These are phyloP conservation scores for Brassica rapa DNA, from an alignment of 345 rosid species.

Conservation along the genomic window DNA sequence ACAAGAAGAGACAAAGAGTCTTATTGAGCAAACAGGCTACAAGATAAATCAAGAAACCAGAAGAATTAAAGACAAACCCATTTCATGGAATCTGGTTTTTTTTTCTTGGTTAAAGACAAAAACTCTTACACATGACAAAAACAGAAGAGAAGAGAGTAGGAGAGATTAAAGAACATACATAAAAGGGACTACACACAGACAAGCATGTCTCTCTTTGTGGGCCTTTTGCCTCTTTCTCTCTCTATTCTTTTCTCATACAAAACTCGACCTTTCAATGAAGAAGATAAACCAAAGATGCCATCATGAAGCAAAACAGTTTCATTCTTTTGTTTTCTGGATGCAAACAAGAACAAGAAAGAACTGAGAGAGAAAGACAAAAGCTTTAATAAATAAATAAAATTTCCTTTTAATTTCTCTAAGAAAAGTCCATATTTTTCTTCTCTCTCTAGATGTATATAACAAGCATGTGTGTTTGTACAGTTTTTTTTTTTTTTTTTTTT, in stretches of 20 bases:
- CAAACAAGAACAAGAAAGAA: conserved; percentile 38
- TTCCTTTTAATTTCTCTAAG: neutral
- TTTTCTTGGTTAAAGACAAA: conserved; percentile 5
- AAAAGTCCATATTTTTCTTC: conserved; percentile 21
- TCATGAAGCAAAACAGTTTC: conserved; percentile 37
- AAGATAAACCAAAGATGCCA: conserved; percentile 35
- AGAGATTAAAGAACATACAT: conserved; percentile 37
- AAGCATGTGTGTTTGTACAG: conserved; percentile 14
- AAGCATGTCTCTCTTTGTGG: conserved; percentile 51
- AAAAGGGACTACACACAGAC: conserved; percentile 48
- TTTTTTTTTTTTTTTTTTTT: neutral
- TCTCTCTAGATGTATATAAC: conserved; percentile 19
- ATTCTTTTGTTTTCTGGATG: conserved; percentile 31
- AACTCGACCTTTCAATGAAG: conserved; percentile 60
- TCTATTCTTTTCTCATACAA: conserved; percentile 41
- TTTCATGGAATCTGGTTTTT: conserved; percentile 46
- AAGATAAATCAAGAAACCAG: conserved; percentile 30
- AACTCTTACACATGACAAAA: conserved; percentile 45
- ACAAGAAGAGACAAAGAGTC: conserved; percentile 21
- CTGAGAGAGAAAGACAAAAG: conserved; percentile 23
- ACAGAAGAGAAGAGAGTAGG: conserved; percentile 27
- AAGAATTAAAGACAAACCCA: conserved; percentile 39
- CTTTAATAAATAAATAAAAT: neutral
- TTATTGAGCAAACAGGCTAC: conserved; percentile 25
- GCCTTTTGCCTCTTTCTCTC: conserved; percentile 35